Base-by-base conservation (phyloP, 2,329 filamentous ascomycete genomes). In the Dothistroma septosporum region DNA sequence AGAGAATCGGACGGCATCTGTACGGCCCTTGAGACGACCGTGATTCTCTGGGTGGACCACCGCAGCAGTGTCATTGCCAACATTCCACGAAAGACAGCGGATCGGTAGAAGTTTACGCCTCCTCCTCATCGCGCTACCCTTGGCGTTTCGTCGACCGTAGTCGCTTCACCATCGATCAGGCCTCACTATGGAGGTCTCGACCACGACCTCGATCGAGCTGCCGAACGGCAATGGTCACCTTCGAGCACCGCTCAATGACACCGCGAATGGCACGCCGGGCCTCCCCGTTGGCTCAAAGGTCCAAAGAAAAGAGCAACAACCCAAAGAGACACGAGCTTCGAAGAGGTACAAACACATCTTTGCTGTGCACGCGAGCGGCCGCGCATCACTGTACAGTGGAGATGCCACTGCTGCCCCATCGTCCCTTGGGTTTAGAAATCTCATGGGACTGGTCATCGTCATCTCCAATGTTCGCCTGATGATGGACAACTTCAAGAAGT, bases 401-500 rank as follows among this genome's bases (percentile, higher is more conserved):
- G 94, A 97, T 73, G 85, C 91, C 1, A 77, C 84, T 50, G 79
- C 79, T 11, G 80, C 87, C 1, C 91, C 92, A 22, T 96, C 91
- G 74, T 97, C 97, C 73, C 78, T 96, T 16, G 94, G 94, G 0
- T 97, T 99, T 73, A 83, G 93, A 62, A 99, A 99, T 74, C 83
- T 99, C 64, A 96, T 97, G 91, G 90, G 96, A 44, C 87, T 97
- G 71, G 91, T 97, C 41, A 73, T 78, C 92, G 91, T 97, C 71
- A 91, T 93, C 54, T 94, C 92, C 70, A 99, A 99, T 74, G 77
- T 99, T 55, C 87, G 94, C 65, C 82, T 99, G 70, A 91, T 97
- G 79, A 92, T 99, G 28, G 94, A 97, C 77, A 99, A 99, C 73
- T 91, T 93, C 68, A 90, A 93, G 80, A 97, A 97, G 83, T 99